Base-by-base conservation (phyloP, 331 rosid species). In the Erythrophleum ivorense region DNA sequence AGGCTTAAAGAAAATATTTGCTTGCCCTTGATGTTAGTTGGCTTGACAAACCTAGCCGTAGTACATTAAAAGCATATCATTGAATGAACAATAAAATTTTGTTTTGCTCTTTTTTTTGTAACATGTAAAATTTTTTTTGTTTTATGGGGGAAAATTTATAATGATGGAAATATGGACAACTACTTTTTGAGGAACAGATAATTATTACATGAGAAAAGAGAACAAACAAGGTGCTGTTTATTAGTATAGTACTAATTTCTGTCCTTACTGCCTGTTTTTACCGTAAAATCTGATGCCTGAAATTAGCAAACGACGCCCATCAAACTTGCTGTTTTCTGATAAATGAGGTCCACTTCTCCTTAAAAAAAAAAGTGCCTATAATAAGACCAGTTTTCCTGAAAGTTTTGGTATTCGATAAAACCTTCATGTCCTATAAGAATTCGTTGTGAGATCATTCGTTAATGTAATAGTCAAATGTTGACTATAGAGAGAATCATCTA, bases 401-500 rank as follows among this genome's bases (percentile, higher is more conserved):
- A 46, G 53, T 19, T 54, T 52, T 79, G 53, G 57, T 64, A 64
- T 34, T 54, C 18, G 31, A 15, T 82, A 65, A 14, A 81, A 54
- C 19, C 66, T 73, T 55, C 43, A 48, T 54, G 21, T 75, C 69
- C 78, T 50, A 7, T 38, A 43, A 54, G 57, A 64, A 60, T 57
- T 58, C 71, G 64, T 53, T 77, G 40, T 54, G 33, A 6, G 73
- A 58, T 58, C 40, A 50, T 46, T 46, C 29, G 58, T 40, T 41
- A 24, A 50, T 59, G 67, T 57, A 73, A 24, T 24, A 24, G 29
- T 46, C 43, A 69, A 41, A 41, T 59, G 52, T 62, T 76, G 55
- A 60, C 78, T 15, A 40, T 70, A 38, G 57, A 58, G 76, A 40
- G 60, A 76, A 57, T 81, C 40, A 75, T 87, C 58, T 76, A 11